These are phyloP conservation scores for Nemania diffusa DNA, from an alignment of 2,329 filamentous ascomycete genomes.

Conservation along the genomic window DNA sequence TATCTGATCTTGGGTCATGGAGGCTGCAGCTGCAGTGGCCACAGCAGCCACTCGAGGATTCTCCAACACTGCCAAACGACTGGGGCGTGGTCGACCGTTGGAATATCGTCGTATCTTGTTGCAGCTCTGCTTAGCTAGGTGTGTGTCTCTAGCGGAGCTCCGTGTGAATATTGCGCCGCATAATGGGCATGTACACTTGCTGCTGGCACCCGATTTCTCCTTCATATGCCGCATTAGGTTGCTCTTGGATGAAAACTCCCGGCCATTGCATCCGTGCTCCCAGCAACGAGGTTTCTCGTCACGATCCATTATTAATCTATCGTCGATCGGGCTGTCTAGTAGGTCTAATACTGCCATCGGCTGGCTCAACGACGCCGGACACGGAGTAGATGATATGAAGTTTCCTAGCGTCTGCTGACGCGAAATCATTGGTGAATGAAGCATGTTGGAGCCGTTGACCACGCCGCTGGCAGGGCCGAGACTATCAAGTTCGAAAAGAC, in stretches of 20 bases:
- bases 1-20: conserved; percentile 38
- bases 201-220: conserved; percentile 43
- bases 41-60: conserved; percentile 42
- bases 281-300: conserved; percentile 44
- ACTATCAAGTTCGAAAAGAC: conserved; percentile 26
- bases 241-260: conserved; percentile 45
- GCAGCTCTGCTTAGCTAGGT: conserved; percentile 46
- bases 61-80: conserved; percentile 43
- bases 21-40: conserved; percentile 29
- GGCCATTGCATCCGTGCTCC: conserved; percentile 46
- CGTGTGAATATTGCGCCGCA: conserved; percentile 46
- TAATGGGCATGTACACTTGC: conserved; percentile 43
- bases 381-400: conserved; percentile 10
- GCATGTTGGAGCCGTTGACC: conserved; percentile 17
- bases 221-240: conserved; percentile 47
- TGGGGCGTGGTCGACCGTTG: conserved; percentile 45
- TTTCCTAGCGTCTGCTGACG: conserved; percentile 6
- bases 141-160: conserved; percentile 45
- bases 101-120: conserved; percentile 47
- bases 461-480: background rate
- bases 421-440: conserved; percentile 6
- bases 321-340: conserved; percentile 34
- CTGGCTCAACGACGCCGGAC: conserved; percentile 14
- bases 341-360: conserved; percentile 35
- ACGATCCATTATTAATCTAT: conserved; percentile 29